Conservation (phyloP, 2,329 filamentous ascomycete species). For the Nigrospora osmanthi region DNA sequence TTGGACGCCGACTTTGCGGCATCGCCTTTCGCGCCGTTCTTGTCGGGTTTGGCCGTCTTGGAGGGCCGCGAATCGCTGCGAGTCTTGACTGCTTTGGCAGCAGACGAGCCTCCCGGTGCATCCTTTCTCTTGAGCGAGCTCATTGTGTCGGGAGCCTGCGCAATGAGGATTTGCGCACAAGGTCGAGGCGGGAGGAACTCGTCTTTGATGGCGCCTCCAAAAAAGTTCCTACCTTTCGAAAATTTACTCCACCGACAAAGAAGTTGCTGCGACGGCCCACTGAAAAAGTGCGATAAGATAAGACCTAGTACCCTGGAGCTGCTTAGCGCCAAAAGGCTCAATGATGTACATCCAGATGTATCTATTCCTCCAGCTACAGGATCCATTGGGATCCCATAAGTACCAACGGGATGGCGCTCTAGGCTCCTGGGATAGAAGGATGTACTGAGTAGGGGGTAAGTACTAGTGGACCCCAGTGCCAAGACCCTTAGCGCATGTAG, state of each 20-base stretch:
- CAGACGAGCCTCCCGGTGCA: constrained; percentile 41
- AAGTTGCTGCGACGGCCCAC: constrained; percentile 1
- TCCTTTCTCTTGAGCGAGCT: constrained; percentile 51
- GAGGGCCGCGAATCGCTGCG: constrained; percentile 37
- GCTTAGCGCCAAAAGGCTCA: too few species aligned
- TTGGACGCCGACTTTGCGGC: constrained; percentile 13
- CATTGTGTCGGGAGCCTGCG: constrained; percentile 28
- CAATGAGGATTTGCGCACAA: constrained; percentile 1
- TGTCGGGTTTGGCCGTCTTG: constrained; percentile 35
- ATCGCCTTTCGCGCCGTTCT: constrained; percentile 24
- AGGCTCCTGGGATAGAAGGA: too few species aligned
- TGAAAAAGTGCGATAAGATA: constrained; percentile 4
- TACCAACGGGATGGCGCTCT: too few species aligned
- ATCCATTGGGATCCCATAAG: too few species aligned
- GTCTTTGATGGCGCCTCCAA: neutral
- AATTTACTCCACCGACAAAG: neutral
- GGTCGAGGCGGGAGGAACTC: neutral
- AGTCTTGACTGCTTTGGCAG: constrained; percentile 39
- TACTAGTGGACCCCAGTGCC: too few species aligned
- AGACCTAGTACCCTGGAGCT: neutral
- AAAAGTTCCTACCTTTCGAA: neutral
- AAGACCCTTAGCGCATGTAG: too few species aligned
- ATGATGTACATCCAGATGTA: too few species aligned
- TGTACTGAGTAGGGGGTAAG: too few species aligned
- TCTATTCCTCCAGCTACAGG: too few species aligned